phyloP scores from a whole-genome alignment of 176 grass and related monocot genomes.

The Olyra latifolia region DNA sequence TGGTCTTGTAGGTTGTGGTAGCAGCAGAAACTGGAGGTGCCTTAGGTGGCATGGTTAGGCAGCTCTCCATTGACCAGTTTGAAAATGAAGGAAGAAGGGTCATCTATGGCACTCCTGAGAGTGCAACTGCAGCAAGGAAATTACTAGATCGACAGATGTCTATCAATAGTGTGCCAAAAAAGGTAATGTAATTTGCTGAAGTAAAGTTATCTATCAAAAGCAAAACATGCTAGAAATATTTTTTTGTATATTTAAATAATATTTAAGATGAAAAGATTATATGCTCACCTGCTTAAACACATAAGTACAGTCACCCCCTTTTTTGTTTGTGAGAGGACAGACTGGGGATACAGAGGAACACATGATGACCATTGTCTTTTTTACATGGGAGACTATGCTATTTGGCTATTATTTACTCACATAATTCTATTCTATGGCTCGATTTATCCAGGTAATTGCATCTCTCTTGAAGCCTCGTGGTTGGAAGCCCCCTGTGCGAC shows the following conservation, averaged over 20 bases:
- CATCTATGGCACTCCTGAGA: constrained; percentile 94
- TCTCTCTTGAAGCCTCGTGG: constrained; percentile 96
- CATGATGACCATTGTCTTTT: not conserved
- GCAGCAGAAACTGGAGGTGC: constrained; percentile 98
- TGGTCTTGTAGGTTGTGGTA: constrained; percentile 71
- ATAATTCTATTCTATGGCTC: constrained; percentile 19
- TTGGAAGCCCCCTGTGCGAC: constrained; percentile 96
- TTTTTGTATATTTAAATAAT: not conserved
- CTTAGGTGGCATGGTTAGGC: constrained; percentile 97
- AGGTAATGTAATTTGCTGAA: constrained; percentile 51
- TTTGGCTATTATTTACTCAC: constrained; percentile 26
- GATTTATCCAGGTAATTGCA: constrained; percentile 66
- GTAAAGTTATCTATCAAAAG: constrained; percentile 10
- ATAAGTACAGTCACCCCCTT: not conserved
- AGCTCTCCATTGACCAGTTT: constrained; percentile 98
- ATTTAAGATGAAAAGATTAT: not conserved
- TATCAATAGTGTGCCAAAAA: constrained; percentile 95
- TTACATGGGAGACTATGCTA: not conserved
- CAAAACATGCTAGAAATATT: constrained; percentile 10
- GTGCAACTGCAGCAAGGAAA: constrained; percentile 92
- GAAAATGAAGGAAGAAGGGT: constrained; percentile 99
- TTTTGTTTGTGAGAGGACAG: constrained; percentile 9
- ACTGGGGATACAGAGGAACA: not conserved
- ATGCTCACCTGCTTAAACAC: not conserved
- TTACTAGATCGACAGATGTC: constrained; percentile 96